A percentile compares a stretch with the other conserved stretches of the same genome.
Evolutionary conservation across 2,329 filamentous ascomycete species (phyloP).

Genomic region (Fusarium haematococcum): DNA sequence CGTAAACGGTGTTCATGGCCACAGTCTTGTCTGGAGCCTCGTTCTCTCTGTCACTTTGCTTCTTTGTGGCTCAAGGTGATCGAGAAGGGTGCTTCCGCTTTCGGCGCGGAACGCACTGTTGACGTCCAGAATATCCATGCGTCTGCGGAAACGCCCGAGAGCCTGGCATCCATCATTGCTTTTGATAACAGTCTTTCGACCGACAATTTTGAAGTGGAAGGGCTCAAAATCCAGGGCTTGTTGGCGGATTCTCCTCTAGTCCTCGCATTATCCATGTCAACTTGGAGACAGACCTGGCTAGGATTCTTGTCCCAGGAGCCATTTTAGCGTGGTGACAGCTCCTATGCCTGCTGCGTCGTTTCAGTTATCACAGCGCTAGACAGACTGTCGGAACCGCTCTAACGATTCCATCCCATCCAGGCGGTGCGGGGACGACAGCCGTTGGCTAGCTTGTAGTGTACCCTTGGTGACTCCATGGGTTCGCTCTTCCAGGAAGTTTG

Average conservation of each 20-base stretch:
- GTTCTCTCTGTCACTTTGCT: not conserved
- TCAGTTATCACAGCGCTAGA: conserved; percentile 45
- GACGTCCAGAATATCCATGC: not conserved
- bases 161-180: not conserved
- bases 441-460: conserved; percentile 18
- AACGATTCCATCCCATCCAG: conserved; percentile 38
- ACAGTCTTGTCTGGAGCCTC: not conserved
- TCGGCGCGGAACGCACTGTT: not conserved
- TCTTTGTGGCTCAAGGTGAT: conserved; percentile 11
- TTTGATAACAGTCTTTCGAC: not conserved
- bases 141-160: not conserved
- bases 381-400: conserved; percentile 44
- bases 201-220: not conserved
- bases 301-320: conserved; percentile 28
- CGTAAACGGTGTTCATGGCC: not conserved
- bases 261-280: conserved; percentile 12
- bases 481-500: conserved; percentile 19
- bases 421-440: conserved; percentile 36
- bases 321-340: conserved; percentile 41
- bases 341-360: conserved; percentile 39
- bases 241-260: conserved; percentile 9
- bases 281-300: conserved; percentile 11
- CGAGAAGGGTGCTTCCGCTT: conserved; percentile 5
- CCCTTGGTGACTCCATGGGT: conserved; percentile 30
- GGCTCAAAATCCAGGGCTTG: not conserved